Evolutionary conservation across 2,329 filamentous ascomycete species (phyloP), one percentile per base, ranked within the genome.

Genomic region (Calycina herbarum): DNA sequence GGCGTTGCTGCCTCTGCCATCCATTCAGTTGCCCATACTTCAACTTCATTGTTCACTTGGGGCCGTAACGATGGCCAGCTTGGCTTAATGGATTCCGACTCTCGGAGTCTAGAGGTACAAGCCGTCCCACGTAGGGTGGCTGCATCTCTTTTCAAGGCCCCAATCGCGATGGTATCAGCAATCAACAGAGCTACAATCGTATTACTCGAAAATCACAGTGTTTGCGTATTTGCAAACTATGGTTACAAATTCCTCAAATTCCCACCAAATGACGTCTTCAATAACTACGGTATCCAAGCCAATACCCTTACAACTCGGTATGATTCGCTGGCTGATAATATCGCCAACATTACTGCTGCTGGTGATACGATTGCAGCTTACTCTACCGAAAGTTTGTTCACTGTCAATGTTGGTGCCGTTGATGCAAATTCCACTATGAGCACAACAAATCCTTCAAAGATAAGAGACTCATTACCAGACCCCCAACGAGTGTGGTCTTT

Each of bases 51-150:
- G 1, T 99, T 92, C 75, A 96, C 93, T 1, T 99, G 96, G 83
- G 95, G 95, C 27, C 96, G 95, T 73, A 99, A 98, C 73, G 88
- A 93, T 71, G 95, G 95, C 1, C 95, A 99, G 76, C 85, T 99
- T 58, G 95, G 93, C 5, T 84, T 99, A 62, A 93, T 97, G 80
- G 95, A 97, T 76, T 94, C 95, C 0, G 94, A 98, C 78, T 96
- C 95, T 31, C 88, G 94, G 57, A 97, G 93, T 0, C 84, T 98
- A 5, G 92, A 95, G 71, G 81, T 90, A n/a, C 95, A 98, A 74
- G 80, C 85, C 24, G 88, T 86, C 0, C 95, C 95, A 29, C 87
- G 95, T 58, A 94, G 91, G 74, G 94, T 99, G 56, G 94, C 93
- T 0, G 92, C 93, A 0, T 95, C 93, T 0, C 82, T 96, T 0